These are phyloP conservation scores for Auriscalpium orientale DNA, from an alignment of 768 basidiomycete species.

Conservation along the genomic window DNA sequence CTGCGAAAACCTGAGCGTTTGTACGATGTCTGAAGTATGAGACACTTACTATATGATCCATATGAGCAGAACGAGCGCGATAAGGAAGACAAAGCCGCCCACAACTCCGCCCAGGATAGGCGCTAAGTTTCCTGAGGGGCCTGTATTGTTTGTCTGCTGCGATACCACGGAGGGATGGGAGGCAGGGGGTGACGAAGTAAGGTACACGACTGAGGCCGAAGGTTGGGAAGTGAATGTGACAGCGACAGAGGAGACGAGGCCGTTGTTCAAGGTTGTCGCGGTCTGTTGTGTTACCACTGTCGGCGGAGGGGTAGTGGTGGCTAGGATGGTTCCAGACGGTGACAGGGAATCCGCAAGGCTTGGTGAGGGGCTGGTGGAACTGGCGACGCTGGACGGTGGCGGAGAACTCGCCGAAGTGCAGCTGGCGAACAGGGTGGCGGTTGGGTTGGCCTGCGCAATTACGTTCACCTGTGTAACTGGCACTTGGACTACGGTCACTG, in stretches of 20 bases:
- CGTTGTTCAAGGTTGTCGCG: not conserved
- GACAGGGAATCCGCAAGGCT: not conserved
- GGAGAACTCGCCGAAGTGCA: not conserved
- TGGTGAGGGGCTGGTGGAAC: not conserved
- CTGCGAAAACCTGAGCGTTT: not conserved
- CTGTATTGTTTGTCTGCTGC: not conserved
- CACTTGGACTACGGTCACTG: slow-evolving; percentile 4
- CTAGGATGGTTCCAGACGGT: not conserved
- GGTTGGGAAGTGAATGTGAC: not conserved
- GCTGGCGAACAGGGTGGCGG: slow-evolving; percentile 9
- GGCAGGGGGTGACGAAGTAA: not conserved
- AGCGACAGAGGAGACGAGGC: not conserved
- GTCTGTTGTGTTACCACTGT: not conserved
- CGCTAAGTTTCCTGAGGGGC: not conserved
- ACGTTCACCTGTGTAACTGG: slow-evolving; percentile 8
- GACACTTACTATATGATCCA: slow-evolving; percentile 11
- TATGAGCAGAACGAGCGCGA: slow-evolving; percentile 1
- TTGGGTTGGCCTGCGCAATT: slow-evolving; percentile 7
- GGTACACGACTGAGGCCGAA: not conserved
- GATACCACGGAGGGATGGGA: not conserved
- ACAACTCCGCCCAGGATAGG: slow-evolving; percentile 10
- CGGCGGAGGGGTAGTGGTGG: slow-evolving; percentile 5
- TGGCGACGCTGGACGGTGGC: not conserved
- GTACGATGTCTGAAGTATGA: not conserved
- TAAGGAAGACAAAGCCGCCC: slow-evolving; percentile 8